These are phyloP conservation scores for Xylaria sp. DNA, from an alignment of 495 filamentous ascomycete genomes.

Conservation along the genomic window DNA sequence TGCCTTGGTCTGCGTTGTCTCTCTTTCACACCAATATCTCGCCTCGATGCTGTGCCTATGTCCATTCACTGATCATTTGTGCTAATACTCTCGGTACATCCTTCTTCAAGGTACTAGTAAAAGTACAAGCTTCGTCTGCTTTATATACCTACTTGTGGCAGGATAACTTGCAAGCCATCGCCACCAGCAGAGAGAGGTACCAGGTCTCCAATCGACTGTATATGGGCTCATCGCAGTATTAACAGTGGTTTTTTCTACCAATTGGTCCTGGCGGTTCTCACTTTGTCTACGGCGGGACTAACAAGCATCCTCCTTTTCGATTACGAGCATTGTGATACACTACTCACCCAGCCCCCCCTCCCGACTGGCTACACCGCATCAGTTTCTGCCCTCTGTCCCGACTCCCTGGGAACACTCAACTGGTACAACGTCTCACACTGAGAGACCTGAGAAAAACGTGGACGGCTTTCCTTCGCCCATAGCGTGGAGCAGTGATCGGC, in stretches of 20 bases:
- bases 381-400: slow-evolving; percentile 1
- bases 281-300: background rate
- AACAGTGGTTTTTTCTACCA: background rate
- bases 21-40: slow-evolving; percentile 3
- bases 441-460: slow-evolving; percentile 26
- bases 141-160: background rate
- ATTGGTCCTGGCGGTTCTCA: background rate
- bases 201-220: background rate
- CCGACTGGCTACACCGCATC: slow-evolving; percentile 22
- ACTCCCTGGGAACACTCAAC: slow-evolving; percentile 8
- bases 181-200: background rate
- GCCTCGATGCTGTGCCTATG: background rate
- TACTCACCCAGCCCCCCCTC: background rate
- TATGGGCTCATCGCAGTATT: slow-evolving; percentile 2
- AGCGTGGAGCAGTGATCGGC: slow-evolving; percentile 23
- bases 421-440: slow-evolving; percentile 13
- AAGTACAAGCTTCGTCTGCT: background rate
- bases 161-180: slow-evolving; percentile 1
- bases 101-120: background rate
- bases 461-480: slow-evolving; percentile 19
- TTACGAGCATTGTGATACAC: slow-evolving; percentile 30
- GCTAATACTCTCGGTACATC: background rate
- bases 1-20: background rate
- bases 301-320: slow-evolving; percentile 16
- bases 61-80: background rate